Percentiles rank a stretch among this genome's conserved stretches.
These are phyloP conservation scores for Arthrobotrys megalospora DNA, from an alignment of 2,329 filamentous ascomycete genomes.

Conservation along the genomic window DNA sequence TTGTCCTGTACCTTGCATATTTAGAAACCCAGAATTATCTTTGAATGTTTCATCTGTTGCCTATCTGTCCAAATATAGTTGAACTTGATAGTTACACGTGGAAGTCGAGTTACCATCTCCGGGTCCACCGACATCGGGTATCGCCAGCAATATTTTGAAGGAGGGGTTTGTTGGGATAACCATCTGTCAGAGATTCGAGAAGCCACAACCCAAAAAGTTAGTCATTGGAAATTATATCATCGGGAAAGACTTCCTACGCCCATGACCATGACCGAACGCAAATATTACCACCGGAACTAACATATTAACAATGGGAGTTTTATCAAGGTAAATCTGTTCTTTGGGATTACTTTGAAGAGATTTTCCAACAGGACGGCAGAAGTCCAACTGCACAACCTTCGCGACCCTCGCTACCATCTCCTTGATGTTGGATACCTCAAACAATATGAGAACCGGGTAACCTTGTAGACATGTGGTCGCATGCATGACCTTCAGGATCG, in stretches of 20 bases:
- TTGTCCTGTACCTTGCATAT: constrained; percentile 39
- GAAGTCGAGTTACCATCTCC: background rate
- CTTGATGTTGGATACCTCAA: constrained; percentile 29
- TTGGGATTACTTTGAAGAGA: constrained; percentile 27
- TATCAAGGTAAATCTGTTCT: constrained; percentile 30
- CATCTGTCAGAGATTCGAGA: background rate
- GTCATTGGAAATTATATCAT: constrained; percentile 5
- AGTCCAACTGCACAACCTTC: constrained; percentile 20
- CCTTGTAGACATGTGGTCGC: constrained; percentile 27
- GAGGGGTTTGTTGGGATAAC: constrained; percentile 18
- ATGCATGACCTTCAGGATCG: constrained; percentile 1
- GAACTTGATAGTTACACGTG: background rate
- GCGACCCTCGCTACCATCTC: constrained; percentile 32
- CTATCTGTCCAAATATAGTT: constrained; percentile 25
- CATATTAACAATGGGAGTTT: constrained; percentile 23
- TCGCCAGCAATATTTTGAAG: background rate
- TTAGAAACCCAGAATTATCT: constrained; percentile 34
- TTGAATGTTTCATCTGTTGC: constrained; percentile 32
- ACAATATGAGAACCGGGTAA: constrained; percentile 14
- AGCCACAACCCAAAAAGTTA: background rate
- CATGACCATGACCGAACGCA: background rate
- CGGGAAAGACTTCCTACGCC: constrained; percentile 24
- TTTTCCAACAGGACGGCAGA: constrained; percentile 32
- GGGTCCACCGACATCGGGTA: background rate
- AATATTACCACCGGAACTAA: constrained; percentile 2